phyloP scores from a whole-genome alignment of 2,329 filamentous ascomycete genomes.

The Exutisphaerella laricina region DNA sequence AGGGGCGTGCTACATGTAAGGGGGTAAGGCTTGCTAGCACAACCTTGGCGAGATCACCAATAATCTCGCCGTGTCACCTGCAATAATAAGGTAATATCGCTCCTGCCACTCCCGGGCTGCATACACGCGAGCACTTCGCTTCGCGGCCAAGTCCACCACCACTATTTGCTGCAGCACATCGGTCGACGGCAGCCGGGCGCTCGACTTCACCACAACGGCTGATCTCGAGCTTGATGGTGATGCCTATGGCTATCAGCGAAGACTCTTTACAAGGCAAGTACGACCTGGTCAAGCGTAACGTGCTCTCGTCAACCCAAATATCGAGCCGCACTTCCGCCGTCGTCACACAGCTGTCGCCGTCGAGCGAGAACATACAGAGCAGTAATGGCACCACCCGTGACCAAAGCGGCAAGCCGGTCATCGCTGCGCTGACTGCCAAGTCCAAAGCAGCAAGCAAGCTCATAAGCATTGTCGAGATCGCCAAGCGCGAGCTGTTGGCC shows the following conservation, averaged over 20 bases:
- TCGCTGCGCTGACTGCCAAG: conserved; percentile 40
- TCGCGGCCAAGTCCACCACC: neutral
- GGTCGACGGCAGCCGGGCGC: neutral
- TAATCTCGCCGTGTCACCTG: neutral
- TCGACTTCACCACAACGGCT: neutral
- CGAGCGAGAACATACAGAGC: neutral
- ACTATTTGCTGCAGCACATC: no score
- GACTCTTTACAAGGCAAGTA: conserved; percentile 19
- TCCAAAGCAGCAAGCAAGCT: conserved; percentile 53
- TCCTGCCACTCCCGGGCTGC: neutral
- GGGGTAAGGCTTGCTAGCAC: no score
- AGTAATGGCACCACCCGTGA: neutral
- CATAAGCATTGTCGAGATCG: conserved; percentile 61
- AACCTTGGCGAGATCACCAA: conserved; percentile 1
- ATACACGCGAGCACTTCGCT: neutral
- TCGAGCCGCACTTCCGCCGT: conserved; percentile 27
- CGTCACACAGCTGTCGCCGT: conserved; percentile 19
- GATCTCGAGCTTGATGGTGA: no score
- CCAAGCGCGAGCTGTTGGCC: conserved; percentile 35
- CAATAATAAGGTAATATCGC: neutral
- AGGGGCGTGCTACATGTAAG: no score
- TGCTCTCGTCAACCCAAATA: conserved; percentile 29
- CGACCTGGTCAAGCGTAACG: conserved; percentile 22
- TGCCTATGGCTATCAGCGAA: conserved; percentile 21
- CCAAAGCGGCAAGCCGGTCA: conserved; percentile 25